Conservation (phyloP, 805 yeast species). For the Kazachstania kunashirensis region DNA sequence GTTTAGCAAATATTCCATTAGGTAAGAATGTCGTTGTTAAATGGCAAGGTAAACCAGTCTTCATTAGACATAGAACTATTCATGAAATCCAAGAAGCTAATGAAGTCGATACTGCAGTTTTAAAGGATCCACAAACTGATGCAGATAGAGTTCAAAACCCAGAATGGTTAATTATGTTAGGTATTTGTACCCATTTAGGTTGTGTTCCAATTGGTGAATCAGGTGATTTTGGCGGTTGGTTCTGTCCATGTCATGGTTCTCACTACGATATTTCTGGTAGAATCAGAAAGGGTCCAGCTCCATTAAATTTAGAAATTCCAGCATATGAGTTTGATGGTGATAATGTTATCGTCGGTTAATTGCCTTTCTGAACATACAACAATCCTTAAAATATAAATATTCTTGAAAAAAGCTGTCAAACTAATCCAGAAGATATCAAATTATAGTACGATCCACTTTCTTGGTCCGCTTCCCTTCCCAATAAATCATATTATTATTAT, state of each 20-base stretch:
- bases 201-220: conserved; percentile 99
- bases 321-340: conserved; percentile 79
- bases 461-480: no score
- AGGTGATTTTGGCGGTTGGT: conserved; percentile 99
- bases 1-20: conserved; percentile 84
- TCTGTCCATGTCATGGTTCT: conserved; percentile 99
- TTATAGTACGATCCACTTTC: no score
- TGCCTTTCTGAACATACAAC: no score
- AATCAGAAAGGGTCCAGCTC: conserved; percentile 99
- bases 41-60: conserved; percentile 99
- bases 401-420: no score
- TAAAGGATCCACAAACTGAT: conserved; percentile 94
- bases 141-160: conserved; percentile 92
- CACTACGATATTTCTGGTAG: conserved; percentile 99
- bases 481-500: conserved; percentile 2
- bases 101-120: conserved; percentile 56
- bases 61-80: conserved; percentile 96
- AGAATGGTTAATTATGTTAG: conserved; percentile 97
- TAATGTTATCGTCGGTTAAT: conserved; percentile 79
- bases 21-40: conserved; percentile 97
- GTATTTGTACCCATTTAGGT: conserved; percentile 99
- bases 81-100: conserved; percentile 94
- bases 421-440: no score
- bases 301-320: conserved; percentile 95
- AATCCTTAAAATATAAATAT: background rate